phyloP scores from a whole-genome alignment of 78 protist species.

The Dictyostelium brefeldianum region DNA sequence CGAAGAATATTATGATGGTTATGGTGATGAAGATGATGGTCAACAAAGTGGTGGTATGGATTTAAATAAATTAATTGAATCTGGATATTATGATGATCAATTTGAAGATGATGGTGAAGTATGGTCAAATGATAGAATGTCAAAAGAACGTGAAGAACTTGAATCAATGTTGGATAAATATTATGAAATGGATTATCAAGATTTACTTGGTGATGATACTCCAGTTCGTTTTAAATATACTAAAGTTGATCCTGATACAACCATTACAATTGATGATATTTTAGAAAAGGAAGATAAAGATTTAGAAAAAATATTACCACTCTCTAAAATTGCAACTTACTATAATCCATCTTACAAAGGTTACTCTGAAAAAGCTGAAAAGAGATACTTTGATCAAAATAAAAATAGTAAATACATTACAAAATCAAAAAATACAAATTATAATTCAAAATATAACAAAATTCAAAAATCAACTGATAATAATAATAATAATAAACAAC shows the following conservation, averaged over 20 bases:
- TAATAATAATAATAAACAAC: not conserved
- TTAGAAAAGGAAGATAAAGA: constrained; percentile 63
- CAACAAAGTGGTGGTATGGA: not conserved
- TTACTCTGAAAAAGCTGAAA: constrained; percentile 21
- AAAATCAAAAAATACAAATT: constrained; percentile 13
- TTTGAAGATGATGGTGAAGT: constrained; percentile 51
- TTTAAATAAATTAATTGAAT: constrained; percentile 1
- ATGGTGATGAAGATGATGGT: not conserved
- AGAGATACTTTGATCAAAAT: constrained; percentile 17
- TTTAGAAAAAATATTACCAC: constrained; percentile 45
- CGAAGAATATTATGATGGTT: not conserved
- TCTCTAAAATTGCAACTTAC: constrained; percentile 41
- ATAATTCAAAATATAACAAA: not conserved
- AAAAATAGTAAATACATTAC: constrained; percentile 26
- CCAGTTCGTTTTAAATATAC: constrained; percentile 72
- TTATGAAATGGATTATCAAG: constrained; percentile 82
- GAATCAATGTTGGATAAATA: constrained; percentile 77
- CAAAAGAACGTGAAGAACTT: constrained; percentile 44
- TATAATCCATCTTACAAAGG: not conserved
- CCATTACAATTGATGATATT: constrained; percentile 56
- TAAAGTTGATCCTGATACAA: constrained; percentile 33
- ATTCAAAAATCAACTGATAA: not conserved
- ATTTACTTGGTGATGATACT: constrained; percentile 72
- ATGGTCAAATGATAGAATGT: constrained; percentile 50
- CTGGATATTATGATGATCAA: constrained; percentile 44